Base-by-base conservation (phyloP, 495 filamentous ascomycete genomes). In the Hypoxylon subgilvum region DNA sequence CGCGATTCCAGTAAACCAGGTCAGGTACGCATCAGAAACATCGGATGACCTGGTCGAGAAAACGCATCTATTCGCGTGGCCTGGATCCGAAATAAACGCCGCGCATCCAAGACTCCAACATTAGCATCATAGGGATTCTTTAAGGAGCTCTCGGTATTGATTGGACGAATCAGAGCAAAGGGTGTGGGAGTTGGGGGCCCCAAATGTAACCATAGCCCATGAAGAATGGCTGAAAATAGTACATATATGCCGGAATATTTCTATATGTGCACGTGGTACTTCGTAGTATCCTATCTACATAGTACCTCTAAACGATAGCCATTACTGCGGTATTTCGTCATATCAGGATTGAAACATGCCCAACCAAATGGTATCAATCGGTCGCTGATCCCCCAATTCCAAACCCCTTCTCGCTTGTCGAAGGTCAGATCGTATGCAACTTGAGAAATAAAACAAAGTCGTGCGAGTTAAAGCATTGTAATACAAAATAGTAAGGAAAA, bases 371-470 rank as follows among this genome's bases (percentile, higher is more conserved):
- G 58, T 56, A 46, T 62, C 51, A 47, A 62, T 39, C n/a, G 38
- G 35, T 30, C 50, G 44, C 59, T 46, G 23, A 34, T 42, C 22
- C 42, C 59, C 47, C 30, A n/a, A 46, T 46, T 28, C 52, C 42
- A 47, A 57, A 57, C 39, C 56, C 46, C 44, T 42, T 56, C 58
- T 41, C 44, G 58, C 58, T 31, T 46, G 12, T 45, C n/a, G n/a
- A 40, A 46, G 46, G 25, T 25, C 34, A 46, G 34, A 56, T 51
- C 51, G 40, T 38, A 45, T 62, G 27, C 31, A 52, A 46, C 46
- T 51, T 34, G 10, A 48, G 14, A 28, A 41, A 23, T 30, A 21
- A 34, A 42, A 10, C 8, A 34, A 22, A 25, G 25, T 46, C 39
- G n/a, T 34, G 19, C 22, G 25, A 19, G 35, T 28, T 41, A 45